Evolutionary conservation across 345 rosid genomes (phyloP).

Genomic region (Cochlearia excelsa): DNA sequence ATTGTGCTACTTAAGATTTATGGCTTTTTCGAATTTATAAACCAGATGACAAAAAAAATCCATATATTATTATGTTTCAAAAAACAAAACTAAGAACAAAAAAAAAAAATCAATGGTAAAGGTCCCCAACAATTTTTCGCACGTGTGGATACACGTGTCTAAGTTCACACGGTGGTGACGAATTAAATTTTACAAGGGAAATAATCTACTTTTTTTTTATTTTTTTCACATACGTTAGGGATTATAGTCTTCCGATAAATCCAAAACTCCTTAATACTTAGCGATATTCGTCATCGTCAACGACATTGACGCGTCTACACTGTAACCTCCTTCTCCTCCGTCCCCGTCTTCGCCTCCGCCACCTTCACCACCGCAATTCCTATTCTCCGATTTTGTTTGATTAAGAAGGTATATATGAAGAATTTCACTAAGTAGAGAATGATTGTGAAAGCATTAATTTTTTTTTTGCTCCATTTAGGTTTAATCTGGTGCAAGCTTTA

Average conservation of each 20-base stretch:
- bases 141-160: conserved; percentile 26
- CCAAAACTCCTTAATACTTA: conserved; percentile 25
- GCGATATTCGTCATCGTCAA: conserved; percentile 24
- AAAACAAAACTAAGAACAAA: too few relatives aligned
- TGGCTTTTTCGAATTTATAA: too few relatives aligned
- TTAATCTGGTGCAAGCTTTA: conserved; percentile 9
- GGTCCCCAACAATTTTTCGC: too few relatives aligned
- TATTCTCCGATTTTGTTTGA: neutral
- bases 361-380: neutral
- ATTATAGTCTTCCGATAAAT: conserved; percentile 10
- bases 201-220: neutral
- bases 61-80: too few relatives aligned
- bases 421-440: conserved; percentile 2
- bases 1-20: too few relatives aligned
- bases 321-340: conserved; percentile 15
- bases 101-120: too few relatives aligned
- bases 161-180: conserved; percentile 30
- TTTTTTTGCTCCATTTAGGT: conserved; percentile 17
- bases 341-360: neutral
- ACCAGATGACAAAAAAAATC: too few relatives aligned
- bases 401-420: neutral
- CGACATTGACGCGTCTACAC: conserved; percentile 34
- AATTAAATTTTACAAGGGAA: neutral
- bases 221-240: neutral
- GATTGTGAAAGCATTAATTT: neutral